phyloP scores from a whole-genome alignment of 345 rosid genomes.

The Barbarea vulgaris region DNA sequence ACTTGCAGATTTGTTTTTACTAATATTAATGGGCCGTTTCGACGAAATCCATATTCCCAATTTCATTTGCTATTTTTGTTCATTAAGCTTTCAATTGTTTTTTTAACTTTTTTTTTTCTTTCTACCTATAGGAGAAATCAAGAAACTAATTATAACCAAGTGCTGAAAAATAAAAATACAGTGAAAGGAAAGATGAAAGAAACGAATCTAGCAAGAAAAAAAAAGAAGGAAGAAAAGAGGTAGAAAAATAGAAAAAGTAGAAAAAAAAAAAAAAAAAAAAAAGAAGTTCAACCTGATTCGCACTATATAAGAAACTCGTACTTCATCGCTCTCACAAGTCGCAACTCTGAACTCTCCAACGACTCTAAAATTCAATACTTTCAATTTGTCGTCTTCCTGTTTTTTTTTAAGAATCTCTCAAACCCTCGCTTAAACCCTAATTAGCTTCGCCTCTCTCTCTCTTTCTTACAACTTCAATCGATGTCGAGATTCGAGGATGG shows the following conservation, averaged over 20 bases:
- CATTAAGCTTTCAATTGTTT: neutral
- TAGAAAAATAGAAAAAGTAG: neutral
- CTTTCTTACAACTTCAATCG: neutral
- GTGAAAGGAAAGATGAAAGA: neutral
- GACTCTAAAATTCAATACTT: conserved; percentile 13
- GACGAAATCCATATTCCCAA: neutral
- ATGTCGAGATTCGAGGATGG: conserved; percentile 72
- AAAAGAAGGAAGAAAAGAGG: neutral
- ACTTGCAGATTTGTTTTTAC: neutral
- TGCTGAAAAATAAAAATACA: neutral
- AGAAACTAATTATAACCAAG: neutral
- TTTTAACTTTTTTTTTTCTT: neutral
- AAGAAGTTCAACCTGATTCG: neutral
- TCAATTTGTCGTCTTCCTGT: conserved; percentile 25
- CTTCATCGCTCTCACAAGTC: conserved; percentile 8
- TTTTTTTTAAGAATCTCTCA: conserved; percentile 7
- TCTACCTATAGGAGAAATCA: neutral
- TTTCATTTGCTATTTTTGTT: neutral
- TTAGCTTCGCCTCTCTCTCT: conserved; percentile 18
- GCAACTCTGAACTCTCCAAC: conserved; percentile 4
- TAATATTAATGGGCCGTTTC: neutral
- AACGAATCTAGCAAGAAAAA: neutral
- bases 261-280: neutral
- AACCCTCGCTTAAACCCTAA: conserved; percentile 37
- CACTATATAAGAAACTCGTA: conserved; percentile 13